Base-by-base conservation (phyloP, 495 filamentous ascomycete genomes). In the Podospora appendiculata region DNA sequence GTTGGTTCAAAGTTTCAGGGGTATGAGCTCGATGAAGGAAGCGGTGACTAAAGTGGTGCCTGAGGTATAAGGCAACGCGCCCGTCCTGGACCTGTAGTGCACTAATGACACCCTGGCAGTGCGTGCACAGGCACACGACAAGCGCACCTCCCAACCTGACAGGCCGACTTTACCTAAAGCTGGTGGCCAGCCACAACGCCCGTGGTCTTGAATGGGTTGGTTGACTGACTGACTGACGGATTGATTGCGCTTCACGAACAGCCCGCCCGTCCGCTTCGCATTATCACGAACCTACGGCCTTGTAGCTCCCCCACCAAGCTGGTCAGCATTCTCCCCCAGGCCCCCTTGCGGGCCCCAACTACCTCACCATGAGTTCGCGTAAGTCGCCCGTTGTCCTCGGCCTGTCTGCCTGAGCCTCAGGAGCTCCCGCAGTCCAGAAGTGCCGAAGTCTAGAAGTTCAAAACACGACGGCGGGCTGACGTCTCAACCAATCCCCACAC, bases 331-430 rank as follows among this genome's bases (percentile, higher is more conserved):
- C 54, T 54, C 52, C 55, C 54, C 60, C 59, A 69, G 66, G 70
- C 69, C 71, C 70, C 65, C 54, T 51, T 46, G 59, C 61, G 69
- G 71, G 71, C 69, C 62, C 62, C 50, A 48, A 57, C 57, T 49
- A 56, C 55, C 48, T 61, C 67, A 70, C 51, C 61, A 74, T 74
- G 71, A 73, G 67, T 68, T 74, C 71, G 40, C 59, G 71, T 74
- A 63, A 62, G 71, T 66, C 16, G 18, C 34, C 32, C 41, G n/a
- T 2, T 25, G 25, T 25, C 25, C 25, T 25, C 25, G 25, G n/a
- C n/a, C n/a, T n/a, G n/a, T n/a, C n/a, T n/a, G n/a, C n/a, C n/a
- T n/a, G n/a, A n/a, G n/a, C n/a, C n/a, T n/a, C n/a, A n/a, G n/a
- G n/a, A n/a, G n/a, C n/a, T n/a, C n/a, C n/a, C n/a, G n/a, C n/a